Evolutionary conservation across 352 stramenopile species (phyloP).

Genomic region (Phytopythium ostracodes): DNA sequence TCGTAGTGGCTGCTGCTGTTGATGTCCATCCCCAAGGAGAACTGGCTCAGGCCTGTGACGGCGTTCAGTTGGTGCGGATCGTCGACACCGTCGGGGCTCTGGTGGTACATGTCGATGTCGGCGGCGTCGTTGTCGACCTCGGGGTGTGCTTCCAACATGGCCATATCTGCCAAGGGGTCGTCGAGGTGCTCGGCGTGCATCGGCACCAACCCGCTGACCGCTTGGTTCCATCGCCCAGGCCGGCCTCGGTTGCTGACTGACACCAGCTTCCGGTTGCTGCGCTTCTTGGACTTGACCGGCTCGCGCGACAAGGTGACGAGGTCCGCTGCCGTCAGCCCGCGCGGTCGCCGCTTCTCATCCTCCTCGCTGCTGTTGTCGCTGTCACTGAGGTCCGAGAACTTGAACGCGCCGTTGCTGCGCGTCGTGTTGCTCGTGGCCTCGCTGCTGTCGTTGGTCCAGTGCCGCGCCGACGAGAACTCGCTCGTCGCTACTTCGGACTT

Average conservation of each 20-base stretch:
- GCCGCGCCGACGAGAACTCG: slow-evolving; percentile 7
- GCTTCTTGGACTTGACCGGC: neutral
- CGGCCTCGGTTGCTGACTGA: neutral
- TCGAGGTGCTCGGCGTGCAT: slow-evolving; percentile 1
- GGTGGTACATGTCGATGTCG: slow-evolving; percentile 8
- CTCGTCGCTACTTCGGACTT: neutral
- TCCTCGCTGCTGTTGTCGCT: slow-evolving; percentile 3
- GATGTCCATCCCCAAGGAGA: slow-evolving; percentile 26
- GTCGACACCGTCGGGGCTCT: slow-evolving; percentile 23
- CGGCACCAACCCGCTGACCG: neutral
- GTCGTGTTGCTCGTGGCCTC: neutral
- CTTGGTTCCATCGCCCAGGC: neutral
- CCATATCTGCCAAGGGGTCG: neutral
- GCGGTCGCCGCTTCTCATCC: neutral
- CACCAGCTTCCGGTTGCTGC: neutral
- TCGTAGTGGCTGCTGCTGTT: slow-evolving; percentile 10
- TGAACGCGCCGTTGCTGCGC: neutral
- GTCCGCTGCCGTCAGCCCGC: slow-evolving; percentile 1
- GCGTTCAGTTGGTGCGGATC: slow-evolving; percentile 9
- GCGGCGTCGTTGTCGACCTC: slow-evolving; percentile 9
- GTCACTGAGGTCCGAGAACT: slow-evolving; percentile 6
- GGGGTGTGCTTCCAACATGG: neutral
- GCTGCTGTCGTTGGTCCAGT: neutral
- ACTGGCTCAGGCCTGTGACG: slow-evolving; percentile 28
- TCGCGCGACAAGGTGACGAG: slow-evolving; percentile 6